Evolutionary conservation across 768 basidiomycete genomes (phyloP), one percentile per base, ranked within the genome.

Genomic region (Sporobolomyces roseus): DNA sequence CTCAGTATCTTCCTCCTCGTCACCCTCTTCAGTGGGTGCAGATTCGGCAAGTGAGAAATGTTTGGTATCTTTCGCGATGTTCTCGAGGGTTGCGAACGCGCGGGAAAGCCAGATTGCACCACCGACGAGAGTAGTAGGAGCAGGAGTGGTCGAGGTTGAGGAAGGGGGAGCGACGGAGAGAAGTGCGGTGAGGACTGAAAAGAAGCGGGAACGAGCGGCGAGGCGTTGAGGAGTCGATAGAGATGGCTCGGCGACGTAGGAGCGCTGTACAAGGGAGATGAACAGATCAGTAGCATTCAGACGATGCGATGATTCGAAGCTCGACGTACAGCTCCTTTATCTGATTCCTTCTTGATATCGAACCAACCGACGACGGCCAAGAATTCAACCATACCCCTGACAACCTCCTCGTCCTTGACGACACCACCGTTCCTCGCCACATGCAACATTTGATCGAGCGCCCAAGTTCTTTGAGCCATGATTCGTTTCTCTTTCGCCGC

Each of bases 361-460:
- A 91, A 96, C 51, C 94, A 83, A 0, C 91, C 93, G 68, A 96
- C 83, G 10, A 91, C 83, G 68, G 84, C 78, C 49, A 96, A 81
- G 84, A 91, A 96, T 68, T 93, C 86, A 32, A 98, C 81, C 61
- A 93, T 80, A 16, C 82, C 80, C 63, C 83, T 81, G 25, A 93
- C 81, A 87, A 91, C 92, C 41, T 82, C 82, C 76, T 94, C 92
- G 49, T 83, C 82, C 76, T 90, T 92, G 6, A 88, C 59, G n/a
- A 68, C 62, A 2, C 25, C 25, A 3, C 56, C 66, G 27, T 59
- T 49, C 76, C 91, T 93, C 48, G 87, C 87, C 71, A 93, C 81
- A 35, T 96, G 84, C 6, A 84, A 81, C 25, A 96, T 81, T 78
- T 98, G 94, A 53, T 96, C 92, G 55, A 89, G 83, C 36, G 90